Percentiles rank a stretch among this genome's conserved stretches.
phyloP scores from a whole-genome alignment of 345 rosid species.

The Rhizophora apiculata region DNA sequence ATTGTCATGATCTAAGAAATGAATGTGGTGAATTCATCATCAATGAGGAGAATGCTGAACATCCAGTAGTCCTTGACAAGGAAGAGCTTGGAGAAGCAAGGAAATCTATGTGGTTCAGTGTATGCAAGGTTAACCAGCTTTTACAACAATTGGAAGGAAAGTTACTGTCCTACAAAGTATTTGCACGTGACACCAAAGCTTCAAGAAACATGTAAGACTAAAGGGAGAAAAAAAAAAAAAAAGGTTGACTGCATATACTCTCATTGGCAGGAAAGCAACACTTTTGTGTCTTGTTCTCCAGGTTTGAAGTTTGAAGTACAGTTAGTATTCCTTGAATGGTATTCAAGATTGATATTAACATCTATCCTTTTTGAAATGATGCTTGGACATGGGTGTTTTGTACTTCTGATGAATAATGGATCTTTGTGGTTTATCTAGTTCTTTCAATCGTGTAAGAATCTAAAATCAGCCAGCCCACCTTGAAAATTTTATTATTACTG shows the following conservation, averaged over 20 bases:
- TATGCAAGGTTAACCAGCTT: conserved; percentile 67
- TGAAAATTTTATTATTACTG: background rate
- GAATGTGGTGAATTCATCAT: conserved; percentile 28
- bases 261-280: background rate
- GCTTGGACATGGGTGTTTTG: too few species aligned
- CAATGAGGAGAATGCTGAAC: conserved; percentile 29
- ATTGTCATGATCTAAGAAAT: conserved; percentile 21
- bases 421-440: background rate
- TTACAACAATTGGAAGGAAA: conserved; percentile 81
- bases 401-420: too few species aligned
- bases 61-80: conserved; percentile 22
- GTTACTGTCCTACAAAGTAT: conserved; percentile 67
- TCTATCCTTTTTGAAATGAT: background rate
- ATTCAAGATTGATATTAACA: background rate
- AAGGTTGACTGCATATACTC: background rate
- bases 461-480: background rate
- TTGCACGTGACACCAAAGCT: conserved; percentile 96
- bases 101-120: conserved; percentile 53
- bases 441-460: background rate
- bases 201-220: conserved; percentile 78
- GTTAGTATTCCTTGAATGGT: background rate
- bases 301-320: background rate
- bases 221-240: background rate
- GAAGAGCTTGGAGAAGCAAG: conserved; percentile 37
- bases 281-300: background rate